Conservation (phyloP, 2,329 filamentous ascomycete species). For the Fusarium sororula region DNA sequence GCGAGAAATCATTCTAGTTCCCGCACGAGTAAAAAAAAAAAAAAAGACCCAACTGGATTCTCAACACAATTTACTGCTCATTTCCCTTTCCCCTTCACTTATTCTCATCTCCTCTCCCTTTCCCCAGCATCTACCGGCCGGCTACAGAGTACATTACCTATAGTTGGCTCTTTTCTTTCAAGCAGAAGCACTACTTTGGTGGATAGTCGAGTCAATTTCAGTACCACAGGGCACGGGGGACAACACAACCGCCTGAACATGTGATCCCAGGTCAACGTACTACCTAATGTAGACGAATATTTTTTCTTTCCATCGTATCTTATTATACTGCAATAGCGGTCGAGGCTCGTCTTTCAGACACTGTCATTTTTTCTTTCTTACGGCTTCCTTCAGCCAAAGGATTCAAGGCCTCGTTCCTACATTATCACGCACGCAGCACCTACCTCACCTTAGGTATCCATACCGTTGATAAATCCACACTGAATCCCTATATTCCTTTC, state of each 20-base stretch:
- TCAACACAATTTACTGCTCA: slow-evolving; percentile 24
- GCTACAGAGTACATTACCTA: background rate
- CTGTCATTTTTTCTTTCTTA: background rate
- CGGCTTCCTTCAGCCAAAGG: background rate
- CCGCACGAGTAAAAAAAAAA: background rate
- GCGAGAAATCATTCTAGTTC: background rate
- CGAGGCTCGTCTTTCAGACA: background rate
- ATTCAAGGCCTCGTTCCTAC: background rate
- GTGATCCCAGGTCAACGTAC: slow-evolving; percentile 15
- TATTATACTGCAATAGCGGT: background rate
- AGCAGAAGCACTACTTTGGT: slow-evolving; percentile 15
- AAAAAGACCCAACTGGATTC: slow-evolving; percentile 12
- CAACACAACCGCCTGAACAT: slow-evolving; percentile 10
- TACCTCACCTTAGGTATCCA: background rate
- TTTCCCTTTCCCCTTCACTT: slow-evolving; percentile 8
- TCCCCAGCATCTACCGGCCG: background rate
- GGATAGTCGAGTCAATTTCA: background rate
- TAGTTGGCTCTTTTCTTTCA: slow-evolving; percentile 9
- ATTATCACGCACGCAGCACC: background rate
- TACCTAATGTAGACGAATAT: background rate
- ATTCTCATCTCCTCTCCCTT: background rate
- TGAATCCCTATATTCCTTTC: background rate
- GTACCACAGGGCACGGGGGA: background rate
- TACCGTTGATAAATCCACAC: background rate
- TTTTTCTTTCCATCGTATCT: background rate